A percentile compares a stretch with the other conserved stretches of the same genome.
Conservation (phyloP, 768 basidiomycete species). For the Hericium erinaceus region DNA sequence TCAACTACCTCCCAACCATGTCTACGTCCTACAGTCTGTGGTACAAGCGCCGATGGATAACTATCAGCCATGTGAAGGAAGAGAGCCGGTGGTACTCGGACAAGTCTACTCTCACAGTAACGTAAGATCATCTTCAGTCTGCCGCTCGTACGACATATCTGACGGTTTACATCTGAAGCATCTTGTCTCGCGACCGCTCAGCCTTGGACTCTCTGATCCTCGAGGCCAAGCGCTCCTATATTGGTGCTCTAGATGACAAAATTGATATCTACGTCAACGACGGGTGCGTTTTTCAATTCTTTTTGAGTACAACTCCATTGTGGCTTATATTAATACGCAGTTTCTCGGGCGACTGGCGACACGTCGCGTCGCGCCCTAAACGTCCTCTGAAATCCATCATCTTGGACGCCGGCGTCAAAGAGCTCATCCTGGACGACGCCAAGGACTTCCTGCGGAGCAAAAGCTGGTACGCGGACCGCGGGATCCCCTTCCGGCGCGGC, state of each 20-base stretch:
- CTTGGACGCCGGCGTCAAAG: slow-evolving; percentile 59
- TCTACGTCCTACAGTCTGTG: slow-evolving; percentile 33
- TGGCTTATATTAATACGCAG: not conserved
- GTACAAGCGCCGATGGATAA: slow-evolving; percentile 31
- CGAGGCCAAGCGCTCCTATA: slow-evolving; percentile 9
- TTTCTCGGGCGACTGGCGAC: slow-evolving; percentile 37
- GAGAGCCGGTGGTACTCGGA: slow-evolving; percentile 26
- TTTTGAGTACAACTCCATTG: not conserved
- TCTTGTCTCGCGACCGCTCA: slow-evolving; percentile 9
- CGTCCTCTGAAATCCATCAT: slow-evolving; percentile 60
- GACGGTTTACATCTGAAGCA: not conserved
- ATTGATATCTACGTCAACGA: slow-evolving; percentile 39
- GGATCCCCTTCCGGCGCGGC: slow-evolving; percentile 72
- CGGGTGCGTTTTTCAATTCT: slow-evolving; percentile 17
- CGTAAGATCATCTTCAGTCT: slow-evolving; percentile 24
- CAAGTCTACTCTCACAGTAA: slow-evolving; percentile 32
- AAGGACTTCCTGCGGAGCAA: slow-evolving; percentile 61
- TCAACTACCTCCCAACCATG: slow-evolving; percentile 36
- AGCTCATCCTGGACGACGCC: slow-evolving; percentile 58
- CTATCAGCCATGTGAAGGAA: slow-evolving; percentile 24
- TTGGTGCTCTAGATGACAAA: slow-evolving; percentile 4
- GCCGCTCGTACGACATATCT: not conserved
- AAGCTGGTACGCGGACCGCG: slow-evolving; percentile 64
- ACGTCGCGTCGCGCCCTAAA: slow-evolving; percentile 49
- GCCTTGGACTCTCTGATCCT: slow-evolving; percentile 11